Evolutionary conservation across 148 eudicot species (phyloP).

Genomic region (Spergularia marina): DNA sequence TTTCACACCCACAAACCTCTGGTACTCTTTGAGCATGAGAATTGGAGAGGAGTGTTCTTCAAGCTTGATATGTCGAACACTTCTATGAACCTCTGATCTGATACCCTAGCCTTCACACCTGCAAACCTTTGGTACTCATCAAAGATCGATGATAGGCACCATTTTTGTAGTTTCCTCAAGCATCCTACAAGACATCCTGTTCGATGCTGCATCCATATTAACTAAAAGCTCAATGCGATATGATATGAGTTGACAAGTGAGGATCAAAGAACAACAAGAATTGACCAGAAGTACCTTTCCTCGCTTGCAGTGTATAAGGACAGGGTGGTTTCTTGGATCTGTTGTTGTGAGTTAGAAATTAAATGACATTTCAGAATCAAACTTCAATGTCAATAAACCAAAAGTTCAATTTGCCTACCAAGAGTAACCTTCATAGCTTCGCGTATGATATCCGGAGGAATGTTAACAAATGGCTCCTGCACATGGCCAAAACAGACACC

Average conservation of each 20-base stretch:
- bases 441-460: conserved; percentile 40
- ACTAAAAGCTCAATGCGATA: conserved; percentile 2
- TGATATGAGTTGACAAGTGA: too few species aligned
- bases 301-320: conserved; percentile 55
- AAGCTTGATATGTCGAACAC: conserved; percentile 45
- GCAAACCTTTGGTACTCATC: conserved; percentile 63
- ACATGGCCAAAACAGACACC: conserved; percentile 1
- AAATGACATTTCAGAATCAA: conserved; percentile 2
- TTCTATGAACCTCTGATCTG: conserved; percentile 52
- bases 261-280: background rate
- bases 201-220: conserved; percentile 46
- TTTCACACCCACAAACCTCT: conserved; percentile 38
- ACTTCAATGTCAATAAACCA: background rate
- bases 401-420: conserved; percentile 26
- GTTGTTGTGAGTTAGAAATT: conserved; percentile 12
- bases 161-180: conserved; percentile 49
- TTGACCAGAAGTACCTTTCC: conserved; percentile 40
- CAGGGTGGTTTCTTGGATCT: conserved; percentile 49
- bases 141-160: conserved; percentile 54
- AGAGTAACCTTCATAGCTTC: conserved; percentile 42
- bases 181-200: conserved; percentile 70
- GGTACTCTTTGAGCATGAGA: conserved; percentile 39
- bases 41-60: conserved; percentile 32
- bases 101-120: conserved; percentile 45
- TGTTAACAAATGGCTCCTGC: conserved; percentile 52